Conservation (phyloP, 1,139 yeast species). For the Saccharomyces hybrid region DNA sequence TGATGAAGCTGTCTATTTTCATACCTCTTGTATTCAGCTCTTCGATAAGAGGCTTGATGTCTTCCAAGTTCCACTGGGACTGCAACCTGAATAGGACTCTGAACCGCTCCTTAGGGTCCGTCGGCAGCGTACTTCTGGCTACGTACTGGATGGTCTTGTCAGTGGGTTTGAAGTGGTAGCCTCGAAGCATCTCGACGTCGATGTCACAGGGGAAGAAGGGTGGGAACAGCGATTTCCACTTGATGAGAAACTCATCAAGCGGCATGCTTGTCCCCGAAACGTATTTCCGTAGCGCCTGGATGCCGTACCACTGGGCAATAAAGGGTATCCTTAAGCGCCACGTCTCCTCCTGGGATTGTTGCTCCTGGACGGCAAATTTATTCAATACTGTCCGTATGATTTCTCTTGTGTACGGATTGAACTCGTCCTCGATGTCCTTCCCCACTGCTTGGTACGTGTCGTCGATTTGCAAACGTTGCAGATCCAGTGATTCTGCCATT, state of each 20-base stretch:
- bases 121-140: conserved; percentile 41
- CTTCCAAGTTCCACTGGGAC: conserved; percentile 62
- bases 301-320: conserved; percentile 56
- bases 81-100: conserved; percentile 54
- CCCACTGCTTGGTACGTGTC: conserved; percentile 24
- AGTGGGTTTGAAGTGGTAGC: conserved; percentile 47
- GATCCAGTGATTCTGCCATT: conserved; percentile 38
- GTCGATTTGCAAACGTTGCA: conserved; percentile 30
- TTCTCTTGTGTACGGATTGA: conserved; percentile 26
- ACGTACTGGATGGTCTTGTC: conserved; percentile 42
- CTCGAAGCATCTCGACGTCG: conserved; percentile 46
- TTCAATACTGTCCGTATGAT: conserved; percentile 43
- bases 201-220: conserved; percentile 53
- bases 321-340: background rate
- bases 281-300: conserved; percentile 40
- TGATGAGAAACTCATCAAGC: conserved; percentile 47
- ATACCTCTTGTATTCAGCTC: conserved; percentile 49
- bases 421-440: conserved; percentile 24
- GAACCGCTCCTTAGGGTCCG: conserved; percentile 49
- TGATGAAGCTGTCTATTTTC: conserved; percentile 60
- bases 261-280: conserved; percentile 30
- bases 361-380: conserved; percentile 36
- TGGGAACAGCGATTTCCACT: conserved; percentile 63
- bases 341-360: background rate
- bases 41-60: conserved; percentile 60